These are phyloP conservation scores for Vicia sativa DNA, from an alignment of 306 rosid species.

Conservation along the genomic window DNA sequence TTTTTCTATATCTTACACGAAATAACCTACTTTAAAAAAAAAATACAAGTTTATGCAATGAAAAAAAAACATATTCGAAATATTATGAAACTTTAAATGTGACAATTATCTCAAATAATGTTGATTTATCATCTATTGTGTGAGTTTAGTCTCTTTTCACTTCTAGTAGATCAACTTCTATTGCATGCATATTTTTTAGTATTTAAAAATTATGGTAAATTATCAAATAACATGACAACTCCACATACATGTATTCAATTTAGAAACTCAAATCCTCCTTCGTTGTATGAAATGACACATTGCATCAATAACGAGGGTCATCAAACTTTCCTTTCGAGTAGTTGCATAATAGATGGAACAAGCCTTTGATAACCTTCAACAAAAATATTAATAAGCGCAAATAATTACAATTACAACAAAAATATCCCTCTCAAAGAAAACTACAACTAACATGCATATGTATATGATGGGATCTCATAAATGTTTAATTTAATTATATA, in stretches of 20 bases:
- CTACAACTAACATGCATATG: slow-evolving; percentile 24
- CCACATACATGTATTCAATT: not conserved
- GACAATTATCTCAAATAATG: too few relatives aligned
- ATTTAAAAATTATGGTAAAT: too few relatives aligned
- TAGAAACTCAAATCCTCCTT: not conserved
- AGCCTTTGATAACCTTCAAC: slow-evolving; percentile 13
- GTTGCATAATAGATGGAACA: slow-evolving; percentile 17
- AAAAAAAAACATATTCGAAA: too few relatives aligned
- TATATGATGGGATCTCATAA: slow-evolving; percentile 3
- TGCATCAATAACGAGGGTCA: slow-evolving; percentile 11
- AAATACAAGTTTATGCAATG: too few relatives aligned
- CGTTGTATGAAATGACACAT: not conserved
- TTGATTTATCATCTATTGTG: too few relatives aligned
- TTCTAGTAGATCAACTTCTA: too few relatives aligned
- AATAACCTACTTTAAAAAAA: too few relatives aligned
- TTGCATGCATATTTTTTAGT: too few relatives aligned
- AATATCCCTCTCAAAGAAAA: not conserved
- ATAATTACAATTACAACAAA: not conserved
- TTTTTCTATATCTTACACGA: too few relatives aligned
- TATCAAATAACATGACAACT: not conserved
- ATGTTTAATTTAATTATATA: not conserved
- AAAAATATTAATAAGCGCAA: not conserved
- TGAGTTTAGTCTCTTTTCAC: too few relatives aligned
- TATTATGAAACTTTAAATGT: too few relatives aligned
- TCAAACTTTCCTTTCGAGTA: slow-evolving; percentile 14